Evolutionary conservation across 192 early-diverging fungal genomes (phyloP), one percentile per base, ranked within the genome.

Genomic region (Pilaira anomala): DNA sequence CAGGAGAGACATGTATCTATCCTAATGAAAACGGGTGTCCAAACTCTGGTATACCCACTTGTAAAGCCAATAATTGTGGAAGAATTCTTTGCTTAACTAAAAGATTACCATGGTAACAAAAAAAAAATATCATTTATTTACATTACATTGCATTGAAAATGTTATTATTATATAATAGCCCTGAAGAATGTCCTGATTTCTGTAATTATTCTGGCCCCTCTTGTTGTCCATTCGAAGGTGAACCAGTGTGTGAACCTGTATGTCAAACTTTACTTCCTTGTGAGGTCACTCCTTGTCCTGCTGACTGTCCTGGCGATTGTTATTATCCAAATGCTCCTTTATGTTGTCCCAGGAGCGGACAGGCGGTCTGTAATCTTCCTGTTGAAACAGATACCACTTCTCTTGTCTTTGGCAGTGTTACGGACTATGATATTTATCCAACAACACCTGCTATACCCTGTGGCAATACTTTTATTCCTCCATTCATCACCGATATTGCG

Each of bases 231-330:
- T 36, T 50, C 9, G n/a, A 33, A 36, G 21, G 48, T 18, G 40
- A 42, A 41, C 13, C 28, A 45, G 45, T 48, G 7, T 41, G 59
- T 18, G 8, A 48, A 48, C 45, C 45, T 9, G 26, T 28, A 29
- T 61, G 59, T 30, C 3, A 28, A 14, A 52, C 50, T 28, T 52
- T 52, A 7, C 24, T 7, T 28, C 50, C 50, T 52, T 52, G 50
- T 28, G 16, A 52, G 5, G 50, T 52, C 14, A 52, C 50, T 13
- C 13, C 24, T 6, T 52, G 50, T 22, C 50, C 50, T 52, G 25
- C 21, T 25, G 50, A 52, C 2, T 52, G 50, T 3, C 26, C 50
- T n/a, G 50, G n/a, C n/a, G 50, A 28, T 61, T 24, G 44, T 9
- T 48, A 29, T 28, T 28, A 45, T 46, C 26, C 59, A 6, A 19